Percentiles rank a stretch among this genome's conserved stretches.
Conservation (phyloP, 768 basidiomycete genomes). For the Hygrocybe coccinea region DNA sequence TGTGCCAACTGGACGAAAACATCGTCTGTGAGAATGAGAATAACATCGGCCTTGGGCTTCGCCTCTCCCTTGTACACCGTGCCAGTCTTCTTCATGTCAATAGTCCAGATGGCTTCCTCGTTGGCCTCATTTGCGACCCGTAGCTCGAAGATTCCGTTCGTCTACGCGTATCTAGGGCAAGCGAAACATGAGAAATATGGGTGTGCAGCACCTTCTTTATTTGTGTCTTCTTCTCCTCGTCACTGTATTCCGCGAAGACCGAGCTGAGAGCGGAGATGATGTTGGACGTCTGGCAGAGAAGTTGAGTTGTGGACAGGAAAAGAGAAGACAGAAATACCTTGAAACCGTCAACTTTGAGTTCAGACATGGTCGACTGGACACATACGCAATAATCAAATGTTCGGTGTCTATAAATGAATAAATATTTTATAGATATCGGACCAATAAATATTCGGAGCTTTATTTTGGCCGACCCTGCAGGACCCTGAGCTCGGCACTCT, state of each 20-base stretch:
- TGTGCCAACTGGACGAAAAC: constrained; percentile 65
- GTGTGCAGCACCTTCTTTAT: constrained; percentile 62
- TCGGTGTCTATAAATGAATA: too few relatives aligned
- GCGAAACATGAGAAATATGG: neutral
- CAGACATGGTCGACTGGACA: constrained; percentile 48
- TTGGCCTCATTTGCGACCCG: constrained; percentile 69
- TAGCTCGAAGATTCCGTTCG: constrained; percentile 85
- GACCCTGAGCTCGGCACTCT: too few relatives aligned
- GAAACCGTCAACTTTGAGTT: constrained; percentile 69
- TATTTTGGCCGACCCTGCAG: too few relatives aligned
- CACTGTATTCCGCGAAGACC: constrained; percentile 50
- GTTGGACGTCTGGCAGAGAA: constrained; percentile 55
- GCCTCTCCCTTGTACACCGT: constrained; percentile 69
- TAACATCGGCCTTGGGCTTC: constrained; percentile 76
- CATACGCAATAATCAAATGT: too few relatives aligned
- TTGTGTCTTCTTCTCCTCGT: constrained; percentile 59
- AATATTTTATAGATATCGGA: too few relatives aligned
- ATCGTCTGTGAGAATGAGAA: constrained; percentile 72
- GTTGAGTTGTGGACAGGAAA: neutral
- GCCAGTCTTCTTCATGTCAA: constrained; percentile 86
- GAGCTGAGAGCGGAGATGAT: constrained; percentile 50
- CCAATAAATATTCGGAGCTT: neutral
- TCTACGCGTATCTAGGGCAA: constrained; percentile 37
- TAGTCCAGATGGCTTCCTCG: constrained; percentile 77
- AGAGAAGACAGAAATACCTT: constrained; percentile 39